These are phyloP conservation scores for Trametes hirsuta DNA, from an alignment of 1,284 basidiomycete species.

Conservation along the genomic window DNA sequence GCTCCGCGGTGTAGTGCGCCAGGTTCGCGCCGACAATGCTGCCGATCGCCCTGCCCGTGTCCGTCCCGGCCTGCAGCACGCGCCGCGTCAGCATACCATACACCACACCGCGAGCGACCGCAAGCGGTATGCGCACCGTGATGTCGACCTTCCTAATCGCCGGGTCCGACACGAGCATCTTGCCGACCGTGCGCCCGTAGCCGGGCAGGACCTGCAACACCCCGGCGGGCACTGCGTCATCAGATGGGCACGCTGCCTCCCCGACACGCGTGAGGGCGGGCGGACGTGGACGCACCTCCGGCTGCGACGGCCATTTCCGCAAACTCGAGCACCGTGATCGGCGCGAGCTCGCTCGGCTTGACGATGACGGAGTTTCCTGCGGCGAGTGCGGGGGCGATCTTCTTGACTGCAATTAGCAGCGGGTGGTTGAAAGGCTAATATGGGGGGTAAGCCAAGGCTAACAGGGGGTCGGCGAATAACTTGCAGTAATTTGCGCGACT, in stretches of 20 bases:
- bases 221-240: slow-evolving; percentile 64
- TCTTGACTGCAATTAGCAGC: slow-evolving; percentile 81
- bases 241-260: slow-evolving; percentile 4
- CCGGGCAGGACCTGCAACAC: slow-evolving; percentile 78
- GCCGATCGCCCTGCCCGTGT: slow-evolving; percentile 72
- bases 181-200: slow-evolving; percentile 63
- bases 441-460: too few relatives aligned
- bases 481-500: slow-evolving; percentile 80
- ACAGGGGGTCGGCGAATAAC: slow-evolving; percentile 7
- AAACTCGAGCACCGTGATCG: slow-evolving; percentile 78
- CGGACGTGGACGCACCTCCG: slow-evolving; percentile 52
- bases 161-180: slow-evolving; percentile 64
- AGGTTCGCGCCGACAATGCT: slow-evolving; percentile 72
- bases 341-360: slow-evolving; percentile 76
- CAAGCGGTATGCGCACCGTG: slow-evolving; percentile 53
- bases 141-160: slow-evolving; percentile 80
- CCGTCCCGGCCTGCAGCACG: slow-evolving; percentile 67
- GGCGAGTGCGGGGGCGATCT: slow-evolving; percentile 83
- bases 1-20: slow-evolving; percentile 75
- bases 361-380: slow-evolving; percentile 84
- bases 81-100: not conserved
- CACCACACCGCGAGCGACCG: not conserved
- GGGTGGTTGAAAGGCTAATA: slow-evolving; percentile 82
- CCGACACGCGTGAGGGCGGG: not conserved
- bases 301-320: slow-evolving; percentile 63